phyloP scores from a whole-genome alignment of 176 grass and related monocot genomes.

The Alloteropsis semialata region DNA sequence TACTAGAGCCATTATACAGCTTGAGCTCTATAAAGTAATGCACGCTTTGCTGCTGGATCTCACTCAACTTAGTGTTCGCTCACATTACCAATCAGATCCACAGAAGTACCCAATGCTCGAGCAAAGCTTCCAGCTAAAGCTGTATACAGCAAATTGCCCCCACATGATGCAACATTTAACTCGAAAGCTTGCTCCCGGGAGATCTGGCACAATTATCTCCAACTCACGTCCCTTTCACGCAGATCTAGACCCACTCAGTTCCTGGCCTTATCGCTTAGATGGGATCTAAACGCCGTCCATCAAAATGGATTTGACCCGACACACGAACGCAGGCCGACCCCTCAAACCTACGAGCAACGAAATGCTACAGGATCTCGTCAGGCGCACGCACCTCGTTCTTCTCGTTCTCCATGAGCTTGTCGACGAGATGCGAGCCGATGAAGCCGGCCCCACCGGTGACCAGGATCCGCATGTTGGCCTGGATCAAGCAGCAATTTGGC shows the following conservation, averaged over 20 bases:
- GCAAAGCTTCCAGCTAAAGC: conserved; percentile 20
- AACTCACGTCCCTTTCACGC: conserved; percentile 18
- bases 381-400: conserved; percentile 83
- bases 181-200: conserved; percentile 12
- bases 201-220: conserved; percentile 36
- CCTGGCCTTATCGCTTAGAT: neutral
- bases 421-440: conserved; percentile 98
- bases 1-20: neutral
- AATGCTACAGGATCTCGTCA: conserved; percentile 11
- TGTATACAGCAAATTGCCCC: neutral
- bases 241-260: conserved; percentile 15
- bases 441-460: conserved; percentile 98
- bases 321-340: neutral
- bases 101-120: neutral
- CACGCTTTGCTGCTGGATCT: neutral
- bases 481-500: conserved; percentile 9
- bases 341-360: conserved; percentile 4
- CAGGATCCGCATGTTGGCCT: conserved; percentile 95
- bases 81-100: neutral
- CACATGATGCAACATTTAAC: conserved; percentile 18
- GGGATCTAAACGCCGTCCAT: conserved; percentile 20
- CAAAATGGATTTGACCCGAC: conserved; percentile 13
- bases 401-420: conserved; percentile 99
- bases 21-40: neutral
- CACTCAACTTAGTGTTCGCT: neutral